Conservation (phyloP, 2,329 filamentous ascomycete genomes). For the Proliferodiscus dingleyae region DNA sequence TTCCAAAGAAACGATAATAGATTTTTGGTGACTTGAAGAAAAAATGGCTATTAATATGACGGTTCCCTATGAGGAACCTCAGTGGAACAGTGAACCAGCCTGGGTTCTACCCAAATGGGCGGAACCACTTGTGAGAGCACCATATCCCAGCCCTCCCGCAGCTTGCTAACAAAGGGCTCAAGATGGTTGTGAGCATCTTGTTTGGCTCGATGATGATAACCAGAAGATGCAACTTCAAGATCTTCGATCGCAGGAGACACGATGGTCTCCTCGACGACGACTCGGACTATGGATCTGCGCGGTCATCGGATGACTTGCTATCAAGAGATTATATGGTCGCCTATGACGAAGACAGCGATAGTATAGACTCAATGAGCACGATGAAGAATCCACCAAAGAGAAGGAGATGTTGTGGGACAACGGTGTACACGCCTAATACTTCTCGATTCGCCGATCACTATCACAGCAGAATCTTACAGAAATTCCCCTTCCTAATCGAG, state of each 20-base stretch:
- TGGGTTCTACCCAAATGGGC: conserved; percentile 31
- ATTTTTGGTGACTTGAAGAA: no score
- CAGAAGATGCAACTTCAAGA: conserved; percentile 22
- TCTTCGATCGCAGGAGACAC: conserved; percentile 19
- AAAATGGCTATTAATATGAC: conserved; percentile 18
- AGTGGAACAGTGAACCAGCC: conserved; percentile 31
- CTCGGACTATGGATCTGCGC: conserved; percentile 19
- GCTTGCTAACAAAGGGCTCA: conserved; percentile 10
- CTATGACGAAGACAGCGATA: conserved; percentile 12
- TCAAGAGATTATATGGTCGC: conserved; percentile 25
- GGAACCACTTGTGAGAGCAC: conserved; percentile 28
- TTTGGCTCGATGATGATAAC: conserved; percentile 30
- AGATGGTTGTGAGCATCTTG: conserved; percentile 33
- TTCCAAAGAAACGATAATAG: no score
- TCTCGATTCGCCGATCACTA: conserved; percentile 55
- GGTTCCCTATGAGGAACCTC: conserved; percentile 24
- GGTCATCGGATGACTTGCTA: conserved; percentile 29
- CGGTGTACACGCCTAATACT: conserved; percentile 52
- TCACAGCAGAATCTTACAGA: conserved; percentile 59
- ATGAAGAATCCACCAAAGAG: conserved; percentile 41
- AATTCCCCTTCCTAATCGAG: conserved; percentile 60
- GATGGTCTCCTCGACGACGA: conserved; percentile 25
- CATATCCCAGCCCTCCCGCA: background rate
- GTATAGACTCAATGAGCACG: conserved; percentile 21
- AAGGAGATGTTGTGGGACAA: conserved; percentile 44